Evolutionary conservation across 805 yeast genomes (phyloP).

Genomic region (Pichia phayaonensis): DNA sequence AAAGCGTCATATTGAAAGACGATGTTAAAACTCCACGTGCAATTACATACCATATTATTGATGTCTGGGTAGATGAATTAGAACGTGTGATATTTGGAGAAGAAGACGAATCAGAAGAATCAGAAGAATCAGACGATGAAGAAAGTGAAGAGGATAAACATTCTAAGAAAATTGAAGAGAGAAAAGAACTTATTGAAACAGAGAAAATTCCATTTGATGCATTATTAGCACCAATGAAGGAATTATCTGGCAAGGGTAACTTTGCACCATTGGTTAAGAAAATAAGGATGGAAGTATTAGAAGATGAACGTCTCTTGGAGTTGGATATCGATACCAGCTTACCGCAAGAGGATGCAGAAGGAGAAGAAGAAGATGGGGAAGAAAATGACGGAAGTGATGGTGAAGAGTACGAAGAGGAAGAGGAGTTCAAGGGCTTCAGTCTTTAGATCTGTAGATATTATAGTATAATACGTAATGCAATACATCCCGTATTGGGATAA

Average conservation of each 20-base stretch:
- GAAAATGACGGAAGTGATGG: slow-evolving; percentile 27
- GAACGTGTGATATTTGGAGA: slow-evolving; percentile 53
- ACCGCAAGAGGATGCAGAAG: slow-evolving; percentile 15
- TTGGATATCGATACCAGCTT: slow-evolving; percentile 49
- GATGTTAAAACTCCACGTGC: slow-evolving; percentile 59
- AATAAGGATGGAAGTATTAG: slow-evolving; percentile 57
- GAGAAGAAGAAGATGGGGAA: slow-evolving; percentile 18
- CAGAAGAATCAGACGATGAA: slow-evolving; percentile 28
- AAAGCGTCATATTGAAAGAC: slow-evolving; percentile 38
- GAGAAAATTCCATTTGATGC: slow-evolving; percentile 41
- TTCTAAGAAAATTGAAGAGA: slow-evolving; percentile 14
- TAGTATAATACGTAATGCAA: neutral
- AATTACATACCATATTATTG: slow-evolving; percentile 77
- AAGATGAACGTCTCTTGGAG: slow-evolving; percentile 50
- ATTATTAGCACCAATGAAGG: slow-evolving; percentile 55
- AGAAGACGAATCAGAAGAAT: slow-evolving; percentile 38
- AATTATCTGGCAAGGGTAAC: slow-evolving; percentile 38
- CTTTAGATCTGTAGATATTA: neutral
- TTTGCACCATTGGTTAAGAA: slow-evolving; percentile 60
- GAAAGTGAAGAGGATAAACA: slow-evolving; percentile 4
- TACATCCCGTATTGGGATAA: too few relatives aligned
- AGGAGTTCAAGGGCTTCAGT: slow-evolving; percentile 12
- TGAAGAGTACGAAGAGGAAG: slow-evolving; percentile 14
- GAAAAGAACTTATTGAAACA: slow-evolving; percentile 13
- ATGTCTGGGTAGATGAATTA: slow-evolving; percentile 77